Evolutionary conservation across 768 basidiomycete genomes (phyloP).

Genomic region (Candolleomyces efflorescens): DNA sequence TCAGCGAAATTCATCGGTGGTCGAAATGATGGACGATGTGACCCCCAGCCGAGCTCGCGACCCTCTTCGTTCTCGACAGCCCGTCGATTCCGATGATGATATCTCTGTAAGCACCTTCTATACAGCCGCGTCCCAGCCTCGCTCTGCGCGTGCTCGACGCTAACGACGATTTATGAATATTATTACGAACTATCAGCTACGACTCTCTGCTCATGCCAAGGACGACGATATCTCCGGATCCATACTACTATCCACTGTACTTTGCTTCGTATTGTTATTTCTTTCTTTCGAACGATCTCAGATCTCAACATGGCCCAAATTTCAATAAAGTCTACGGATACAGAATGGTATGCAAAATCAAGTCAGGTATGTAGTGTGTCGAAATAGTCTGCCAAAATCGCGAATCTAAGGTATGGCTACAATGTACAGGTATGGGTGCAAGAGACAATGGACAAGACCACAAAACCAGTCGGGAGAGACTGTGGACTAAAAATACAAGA

Average conservation of each 20-base stretch:
- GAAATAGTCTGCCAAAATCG: neutral
- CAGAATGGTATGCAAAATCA: too few relatives aligned
- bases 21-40: too few relatives aligned
- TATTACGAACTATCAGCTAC: neutral
- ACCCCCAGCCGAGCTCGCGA: neutral
- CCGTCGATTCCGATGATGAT: conserved; percentile 1
- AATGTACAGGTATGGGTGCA: neutral
- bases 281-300: neutral
- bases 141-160: conserved; percentile 1
- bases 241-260: neutral
- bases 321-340: too few relatives aligned
- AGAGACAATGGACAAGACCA: neutral
- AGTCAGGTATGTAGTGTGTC: too few relatives aligned
- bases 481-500: neutral
- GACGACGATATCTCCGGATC: too few relatives aligned
- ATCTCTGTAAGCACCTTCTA: conserved; percentile 8
- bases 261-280: neutral
- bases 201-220: neutral
- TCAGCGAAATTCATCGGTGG: neutral
- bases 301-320: too few relatives aligned
- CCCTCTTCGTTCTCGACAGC: neutral
- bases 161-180: neutral
- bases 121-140: conserved; percentile 6
- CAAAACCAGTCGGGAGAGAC: neutral
- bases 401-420: neutral